Evolutionary conservation across 2,329 filamentous ascomycete genomes (phyloP).

Genomic region (Colletotrichum tabaci): DNA sequence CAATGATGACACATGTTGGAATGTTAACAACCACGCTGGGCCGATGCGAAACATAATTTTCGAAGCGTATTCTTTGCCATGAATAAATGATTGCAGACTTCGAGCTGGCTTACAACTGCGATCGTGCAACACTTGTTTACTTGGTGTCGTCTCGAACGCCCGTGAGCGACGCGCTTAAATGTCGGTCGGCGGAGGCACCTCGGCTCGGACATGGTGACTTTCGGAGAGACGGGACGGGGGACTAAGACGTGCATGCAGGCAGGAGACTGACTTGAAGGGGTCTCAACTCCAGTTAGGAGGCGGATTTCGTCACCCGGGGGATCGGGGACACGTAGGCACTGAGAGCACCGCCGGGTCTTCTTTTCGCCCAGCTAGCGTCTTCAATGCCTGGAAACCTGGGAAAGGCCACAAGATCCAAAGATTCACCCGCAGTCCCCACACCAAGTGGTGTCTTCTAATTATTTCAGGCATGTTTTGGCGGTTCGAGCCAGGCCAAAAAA

Average conservation of each 20-base stretch:
- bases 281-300: not conserved
- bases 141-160: not conserved
- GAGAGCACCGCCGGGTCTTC: not conserved
- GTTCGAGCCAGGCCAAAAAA: conserved; percentile 15
- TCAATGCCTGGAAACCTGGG: conserved; percentile 31
- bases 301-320: conserved; percentile 13
- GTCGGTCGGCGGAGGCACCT: conserved; percentile 10
- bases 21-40: not conserved
- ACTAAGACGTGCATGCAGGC: not conserved
- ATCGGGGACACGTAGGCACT: conserved; percentile 12
- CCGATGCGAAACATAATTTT: not conserved
- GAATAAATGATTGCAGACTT: not conserved
- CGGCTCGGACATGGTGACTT: conserved; percentile 10
- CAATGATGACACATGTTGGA: not conserved
- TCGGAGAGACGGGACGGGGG: conserved; percentile 7
- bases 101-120: not conserved
- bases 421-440: conserved; percentile 34
- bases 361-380: conserved; percentile 4
- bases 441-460: conserved; percentile 31
- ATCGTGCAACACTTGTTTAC: too few relatives aligned
- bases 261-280: not conserved
- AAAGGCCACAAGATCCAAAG: conserved; percentile 27
- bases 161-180: not conserved
- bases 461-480: conserved; percentile 2
- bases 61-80: not conserved